Conservation (phyloP, 129 eudicot genomes). For the Scalesia atractyloides region DNA sequence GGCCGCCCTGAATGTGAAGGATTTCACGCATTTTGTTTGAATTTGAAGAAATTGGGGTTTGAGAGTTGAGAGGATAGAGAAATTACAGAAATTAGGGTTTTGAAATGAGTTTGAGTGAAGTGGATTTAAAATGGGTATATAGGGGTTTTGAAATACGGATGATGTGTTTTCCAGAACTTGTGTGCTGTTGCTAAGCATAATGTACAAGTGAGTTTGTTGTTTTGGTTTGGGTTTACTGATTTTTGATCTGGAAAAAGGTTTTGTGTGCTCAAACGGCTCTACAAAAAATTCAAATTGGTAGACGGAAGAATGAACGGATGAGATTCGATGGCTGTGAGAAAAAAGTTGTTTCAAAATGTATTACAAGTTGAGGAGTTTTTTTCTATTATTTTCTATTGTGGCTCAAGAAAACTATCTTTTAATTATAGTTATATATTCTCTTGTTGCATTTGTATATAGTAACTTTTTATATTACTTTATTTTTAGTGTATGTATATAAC, state of each 20-base stretch:
- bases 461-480: too few species aligned
- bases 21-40: conserved; percentile 15
- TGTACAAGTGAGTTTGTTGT: neutral
- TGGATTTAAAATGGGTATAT: too few species aligned
- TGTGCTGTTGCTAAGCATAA: neutral
- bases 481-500: too few species aligned
- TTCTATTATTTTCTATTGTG: too few species aligned
- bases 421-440: too few species aligned
- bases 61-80: too few species aligned
- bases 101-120: too few species aligned
- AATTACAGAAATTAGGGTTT: too few species aligned
- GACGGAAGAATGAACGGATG: conserved; percentile 11
- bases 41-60: neutral
- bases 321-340: conserved; percentile 1
- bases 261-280: conserved; percentile 6
- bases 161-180: neutral
- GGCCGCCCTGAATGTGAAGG: conserved; percentile 17
- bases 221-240: neutral
- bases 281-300: conserved; percentile 9
- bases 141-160: too few species aligned
- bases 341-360: neutral
- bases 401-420: too few species aligned
- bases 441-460: too few species aligned
- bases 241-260: neutral
- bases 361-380: too few species aligned